A percentile compares a stretch with the other conserved stretches of the same genome.
These are phyloP conservation scores for Dictyostelium citrinum DNA, from an alignment of 78 protist genomes.

Conservation along the genomic window DNA sequence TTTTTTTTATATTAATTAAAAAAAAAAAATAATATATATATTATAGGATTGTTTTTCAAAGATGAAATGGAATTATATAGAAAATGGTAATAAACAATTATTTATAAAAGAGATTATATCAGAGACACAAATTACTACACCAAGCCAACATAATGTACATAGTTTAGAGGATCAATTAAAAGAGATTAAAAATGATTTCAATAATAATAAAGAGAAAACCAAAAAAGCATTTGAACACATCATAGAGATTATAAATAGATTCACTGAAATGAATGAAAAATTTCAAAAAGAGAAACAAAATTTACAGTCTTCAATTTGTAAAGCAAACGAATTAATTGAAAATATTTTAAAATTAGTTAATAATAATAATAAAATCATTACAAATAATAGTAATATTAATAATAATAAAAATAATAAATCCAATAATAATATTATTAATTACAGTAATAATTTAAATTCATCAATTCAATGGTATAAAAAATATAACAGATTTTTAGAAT, in stretches of 20 bases:
- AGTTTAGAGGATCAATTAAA: background rate
- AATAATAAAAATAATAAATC: background rate
- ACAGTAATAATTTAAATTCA: background rate
- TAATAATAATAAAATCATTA: background rate
- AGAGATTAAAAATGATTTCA: conserved; percentile 46
- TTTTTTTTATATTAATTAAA: too few species aligned
- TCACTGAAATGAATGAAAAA: background rate
- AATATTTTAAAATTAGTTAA: background rate
- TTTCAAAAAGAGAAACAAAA: background rate
- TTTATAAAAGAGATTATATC: conserved; percentile 35
- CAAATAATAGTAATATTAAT: background rate
- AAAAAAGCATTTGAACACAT: background rate
- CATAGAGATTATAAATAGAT: background rate
- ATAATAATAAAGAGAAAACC: conserved; percentile 40
- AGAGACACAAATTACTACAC: background rate
- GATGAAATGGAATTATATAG: conserved; percentile 59
- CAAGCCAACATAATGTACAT: background rate
- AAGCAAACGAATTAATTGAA: background rate
- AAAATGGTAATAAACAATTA: conserved; percentile 45
- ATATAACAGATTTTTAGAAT: background rate
- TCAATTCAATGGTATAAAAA: background rate
- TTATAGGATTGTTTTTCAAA: conserved; percentile 61
- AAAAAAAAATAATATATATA: too few species aligned
- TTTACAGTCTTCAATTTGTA: background rate
- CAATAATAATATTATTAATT: background rate